These are phyloP conservation scores for Chaetothyriales sp. DNA, from an alignment of 2,329 filamentous ascomycete species.

Conservation along the genomic window DNA sequence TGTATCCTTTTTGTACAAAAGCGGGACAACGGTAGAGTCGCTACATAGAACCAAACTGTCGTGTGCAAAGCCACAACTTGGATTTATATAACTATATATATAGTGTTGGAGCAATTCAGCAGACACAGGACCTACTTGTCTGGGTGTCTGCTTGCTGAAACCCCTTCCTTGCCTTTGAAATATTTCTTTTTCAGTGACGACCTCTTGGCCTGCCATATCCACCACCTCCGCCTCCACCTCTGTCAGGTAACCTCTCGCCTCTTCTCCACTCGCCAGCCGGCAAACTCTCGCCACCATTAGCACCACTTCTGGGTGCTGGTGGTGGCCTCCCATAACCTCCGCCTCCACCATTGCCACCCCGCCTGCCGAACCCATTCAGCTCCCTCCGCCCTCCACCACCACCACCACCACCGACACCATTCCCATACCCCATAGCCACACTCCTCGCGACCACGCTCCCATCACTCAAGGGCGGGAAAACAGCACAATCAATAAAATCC, in stretches of 20 bases:
- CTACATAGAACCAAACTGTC: no score
- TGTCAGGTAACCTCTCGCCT: constrained; percentile 32
- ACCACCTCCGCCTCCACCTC: constrained; percentile 26
- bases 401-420: constrained; percentile 22
- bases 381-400: constrained; percentile 24
- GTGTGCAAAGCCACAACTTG: neutral
- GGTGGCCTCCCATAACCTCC: constrained; percentile 30
- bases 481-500: constrained; percentile 72
- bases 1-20: no score
- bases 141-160: neutral
- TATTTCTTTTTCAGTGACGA: neutral
- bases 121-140: neutral
- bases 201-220: constrained; percentile 18
- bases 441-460: constrained; percentile 45
- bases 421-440: constrained; percentile 20
- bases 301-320: constrained; percentile 25
- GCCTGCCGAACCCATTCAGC: neutral
- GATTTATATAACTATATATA: neutral
- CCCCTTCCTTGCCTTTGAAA: neutral
- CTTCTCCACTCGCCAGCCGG: constrained; percentile 35
- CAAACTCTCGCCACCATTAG: constrained; percentile 28
- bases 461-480: constrained; percentile 59
- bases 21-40: no score
- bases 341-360: constrained; percentile 26
- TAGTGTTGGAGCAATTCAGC: no score